Evolutionary conservation across 371 early-diverging fungal genomes (phyloP), one percentile per base, ranked within the genome.

Genomic region (Rhizopus sp.): DNA sequence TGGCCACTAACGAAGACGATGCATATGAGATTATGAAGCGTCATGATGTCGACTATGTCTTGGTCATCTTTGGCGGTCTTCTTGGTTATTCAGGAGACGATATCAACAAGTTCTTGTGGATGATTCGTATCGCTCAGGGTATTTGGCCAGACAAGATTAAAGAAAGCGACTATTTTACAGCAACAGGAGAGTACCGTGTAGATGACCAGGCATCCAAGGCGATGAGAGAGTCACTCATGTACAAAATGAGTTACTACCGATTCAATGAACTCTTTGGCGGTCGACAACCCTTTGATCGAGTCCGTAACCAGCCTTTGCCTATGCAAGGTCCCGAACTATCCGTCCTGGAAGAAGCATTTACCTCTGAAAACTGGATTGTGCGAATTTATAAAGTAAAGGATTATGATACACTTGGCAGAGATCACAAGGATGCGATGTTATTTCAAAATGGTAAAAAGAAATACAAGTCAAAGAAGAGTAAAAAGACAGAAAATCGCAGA

Each of bases 81-180:
- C 78, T 98, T 45, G 99, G 98, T 4, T 99, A 97, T 73, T 93
- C 94, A 1, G 99, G 99, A 23, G 99, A 99, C 75, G 99, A 99
- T 74, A 96, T 99, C 82, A 99, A 99, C 87, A 99, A 99, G 78
- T 99, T 97, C 77, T 63, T 99, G 72, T 99, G 99, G 99, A 99
- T 99, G 98, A 90, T 98, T 49, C 90, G 98, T 57, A 99, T 99
- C 64, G 96, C 94, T 1, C 93, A 97, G 76, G 97, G 77, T 51
- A 95, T 98, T 1, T 98, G 91, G 77, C 98, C 98, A 3, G 88
- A 95, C 45, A 89, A 93, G 31, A 85, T 99, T 56, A 87, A 83
- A 57, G 99, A 99, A 74, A 59, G 78, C 38, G 79, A 82, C 39
- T 99, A 93, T 73, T 98, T 94, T 62, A 96, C 93, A 32, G 59